Evolutionary conservation across 2,329 filamentous ascomycete species (phyloP).

Genomic region (Ascochyta rabiei): DNA sequence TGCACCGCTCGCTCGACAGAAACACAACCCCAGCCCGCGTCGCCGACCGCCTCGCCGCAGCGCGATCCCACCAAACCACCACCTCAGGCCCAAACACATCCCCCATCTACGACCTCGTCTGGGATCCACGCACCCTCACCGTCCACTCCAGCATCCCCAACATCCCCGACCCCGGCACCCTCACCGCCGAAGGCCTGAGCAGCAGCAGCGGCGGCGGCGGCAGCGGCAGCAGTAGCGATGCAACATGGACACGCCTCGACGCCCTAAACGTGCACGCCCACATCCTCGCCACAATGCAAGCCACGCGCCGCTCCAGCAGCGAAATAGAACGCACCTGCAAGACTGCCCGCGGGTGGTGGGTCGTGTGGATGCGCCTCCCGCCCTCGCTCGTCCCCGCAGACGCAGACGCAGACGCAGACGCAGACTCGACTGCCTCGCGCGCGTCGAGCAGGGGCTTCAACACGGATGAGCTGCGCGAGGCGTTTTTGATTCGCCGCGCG

Average conservation of each 20-base stretch:
- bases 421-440: not conserved
- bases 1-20: slow-evolving; percentile 53
- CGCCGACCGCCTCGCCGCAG: slow-evolving; percentile 50
- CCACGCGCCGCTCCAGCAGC: slow-evolving; percentile 51
- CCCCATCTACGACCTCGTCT: slow-evolving; percentile 66
- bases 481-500: slow-evolving; percentile 51
- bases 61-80: slow-evolving; percentile 45
- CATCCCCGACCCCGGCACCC: slow-evolving; percentile 61
- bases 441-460: slow-evolving; percentile 20
- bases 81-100: slow-evolving; percentile 41
- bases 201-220: slow-evolving; percentile 7
- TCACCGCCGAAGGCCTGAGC: slow-evolving; percentile 47
- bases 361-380: slow-evolving; percentile 66
- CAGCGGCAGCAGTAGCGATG: slow-evolving; percentile 2
- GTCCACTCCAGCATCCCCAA: slow-evolving; percentile 68
- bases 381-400: slow-evolving; percentile 35
- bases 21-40: slow-evolving; percentile 51
- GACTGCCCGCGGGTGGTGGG: slow-evolving; percentile 70
- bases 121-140: slow-evolving; percentile 63
- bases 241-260: slow-evolving; percentile 62
- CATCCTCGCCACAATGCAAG: slow-evolving; percentile 62
- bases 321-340: slow-evolving; percentile 68
- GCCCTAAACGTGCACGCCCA: slow-evolving; percentile 67
- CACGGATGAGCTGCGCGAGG: slow-evolving; percentile 46
- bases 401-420: slow-evolving; percentile 12